Percentiles rank a stretch among this genome's conserved stretches.
These are phyloP conservation scores for Botrytis hyacinthi DNA, from an alignment of 2,329 filamentous ascomycete species.

Conservation along the genomic window DNA sequence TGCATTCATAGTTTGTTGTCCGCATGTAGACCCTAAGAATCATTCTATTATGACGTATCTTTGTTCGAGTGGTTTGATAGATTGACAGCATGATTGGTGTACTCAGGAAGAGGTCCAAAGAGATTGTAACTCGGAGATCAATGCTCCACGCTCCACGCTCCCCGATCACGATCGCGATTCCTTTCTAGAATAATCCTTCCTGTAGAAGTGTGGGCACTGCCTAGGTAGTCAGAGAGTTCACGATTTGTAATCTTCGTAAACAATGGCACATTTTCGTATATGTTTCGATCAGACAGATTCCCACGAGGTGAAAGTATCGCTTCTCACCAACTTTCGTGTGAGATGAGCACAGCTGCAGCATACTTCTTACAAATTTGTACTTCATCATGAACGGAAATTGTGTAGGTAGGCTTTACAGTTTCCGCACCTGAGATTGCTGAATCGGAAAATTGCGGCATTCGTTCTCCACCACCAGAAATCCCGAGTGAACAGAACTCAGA, in stretches of 20 bases:
- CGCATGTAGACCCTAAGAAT: neutral
- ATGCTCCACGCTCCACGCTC: neutral
- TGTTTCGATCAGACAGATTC: neutral
- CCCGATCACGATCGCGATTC: neutral
- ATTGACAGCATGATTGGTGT: too few relatives aligned
- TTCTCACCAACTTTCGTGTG: neutral
- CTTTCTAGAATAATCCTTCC: neutral
- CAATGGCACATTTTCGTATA: neutral
- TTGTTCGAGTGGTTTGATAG: neutral
- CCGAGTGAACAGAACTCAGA: neutral
- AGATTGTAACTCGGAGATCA: neutral
- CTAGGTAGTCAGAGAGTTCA: too few relatives aligned
- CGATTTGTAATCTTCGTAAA: neutral
- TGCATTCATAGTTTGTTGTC: neutral
- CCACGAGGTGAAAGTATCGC: neutral
- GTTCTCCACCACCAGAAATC: neutral
- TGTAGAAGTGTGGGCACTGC: too few relatives aligned
- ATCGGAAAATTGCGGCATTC: neutral
- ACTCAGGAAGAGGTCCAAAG: neutral
- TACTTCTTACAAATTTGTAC: neutral
- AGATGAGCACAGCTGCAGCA: neutral
- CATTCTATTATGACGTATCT: neutral
- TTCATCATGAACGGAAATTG: neutral
- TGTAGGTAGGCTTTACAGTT: too few relatives aligned
- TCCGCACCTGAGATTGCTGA: neutral